phyloP scores from a whole-genome alignment of 225 moss, liverwort and hornwort species.

The Sphagnum tenellum region DNA sequence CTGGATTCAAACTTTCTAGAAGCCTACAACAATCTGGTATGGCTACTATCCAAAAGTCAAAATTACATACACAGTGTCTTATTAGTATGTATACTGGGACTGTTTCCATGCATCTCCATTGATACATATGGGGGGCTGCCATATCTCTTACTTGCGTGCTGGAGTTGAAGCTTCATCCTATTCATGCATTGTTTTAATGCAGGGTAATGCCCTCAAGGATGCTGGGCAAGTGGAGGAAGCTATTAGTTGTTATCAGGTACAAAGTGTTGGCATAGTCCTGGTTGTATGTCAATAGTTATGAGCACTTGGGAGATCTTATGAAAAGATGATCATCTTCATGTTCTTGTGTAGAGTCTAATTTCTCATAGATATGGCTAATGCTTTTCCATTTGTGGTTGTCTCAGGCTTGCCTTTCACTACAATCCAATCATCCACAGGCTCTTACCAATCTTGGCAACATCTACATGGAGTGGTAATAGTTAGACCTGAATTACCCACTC shows the following conservation, averaged over 20 bases:
- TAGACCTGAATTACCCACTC: not conserved
- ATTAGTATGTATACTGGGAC: too few relatives aligned
- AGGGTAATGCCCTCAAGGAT: conserved; percentile 99
- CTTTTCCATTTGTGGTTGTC: conserved; percentile 4
- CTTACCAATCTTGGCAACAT: conserved; percentile 97
- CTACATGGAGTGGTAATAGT: conserved; percentile 89
- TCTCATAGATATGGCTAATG: too few relatives aligned
- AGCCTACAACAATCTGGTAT: conserved; percentile 96
- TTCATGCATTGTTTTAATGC: conserved; percentile 1
- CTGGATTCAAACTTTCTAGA: conserved; percentile 84
- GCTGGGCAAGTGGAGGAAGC: conserved; percentile 93
- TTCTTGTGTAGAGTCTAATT: too few relatives aligned
- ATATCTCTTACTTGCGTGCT: too few relatives aligned
- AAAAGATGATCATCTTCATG: not conserved
- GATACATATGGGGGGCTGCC: too few relatives aligned
- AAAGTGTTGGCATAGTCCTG: not conserved
- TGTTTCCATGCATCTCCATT: too few relatives aligned
- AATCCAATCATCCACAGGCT: conserved; percentile 92
- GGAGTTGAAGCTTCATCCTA: too few relatives aligned
- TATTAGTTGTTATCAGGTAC: conserved; percentile 89
- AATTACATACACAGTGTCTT: too few relatives aligned
- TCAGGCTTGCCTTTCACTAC: conserved; percentile 84
- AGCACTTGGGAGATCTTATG: not conserved
- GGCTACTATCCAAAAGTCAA: not conserved
- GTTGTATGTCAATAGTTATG: not conserved